Base-by-base conservation (phyloP, 1,139 yeast species). In the Protomyces gravidus region DNA sequence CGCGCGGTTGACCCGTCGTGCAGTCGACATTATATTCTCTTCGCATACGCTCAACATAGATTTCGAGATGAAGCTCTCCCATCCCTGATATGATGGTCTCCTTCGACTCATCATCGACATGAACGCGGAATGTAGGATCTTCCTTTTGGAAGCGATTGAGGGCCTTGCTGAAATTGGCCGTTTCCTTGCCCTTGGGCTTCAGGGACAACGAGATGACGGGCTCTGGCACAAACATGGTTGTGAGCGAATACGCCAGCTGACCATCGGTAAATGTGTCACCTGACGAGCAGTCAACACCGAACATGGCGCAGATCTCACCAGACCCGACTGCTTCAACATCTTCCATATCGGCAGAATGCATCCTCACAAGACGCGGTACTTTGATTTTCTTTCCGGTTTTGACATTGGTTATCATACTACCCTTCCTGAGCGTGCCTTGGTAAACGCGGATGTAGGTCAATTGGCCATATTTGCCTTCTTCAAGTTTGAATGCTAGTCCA, bases 241-340 rank as follows among this genome's bases (percentile, higher is more conserved):
- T 84, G 97, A 92, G 90, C 63, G 97, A 85, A 68, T 86, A 85
- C 66, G 84, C 78, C 63, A 83, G 77, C 50, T 80, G 80, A 55
- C 95, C 90, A 68, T 86, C 94, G 57, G 95, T 86, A 74, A 92
- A 92, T 7, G 97, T 89, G 72, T 92, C 98, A 70, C 99, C 99
- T 7, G 98, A 94, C n/a, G 97, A 86, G 80, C 99, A 92, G 73
- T 94, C 98, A 68, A 92, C 86, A 75, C 99, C 99, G 69, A 94
- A 92, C 64, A 98, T 92, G 59, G 99, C 99, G 77, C 99, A 94
- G 68, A 92, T 92, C 76, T 92, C 98, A 72, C 99, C 99, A 47
- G 98, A 92, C 27, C 95, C 94, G 69, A 89, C 87, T 76, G 89
- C 97, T 59, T 85, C 88, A 56, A 89, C 94, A 72, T 92, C 99